Evolutionary conservation across 2,329 filamentous ascomycete genomes (phyloP), one percentile per base, ranked within the genome.

Genomic region (Cercospora beticola): DNA sequence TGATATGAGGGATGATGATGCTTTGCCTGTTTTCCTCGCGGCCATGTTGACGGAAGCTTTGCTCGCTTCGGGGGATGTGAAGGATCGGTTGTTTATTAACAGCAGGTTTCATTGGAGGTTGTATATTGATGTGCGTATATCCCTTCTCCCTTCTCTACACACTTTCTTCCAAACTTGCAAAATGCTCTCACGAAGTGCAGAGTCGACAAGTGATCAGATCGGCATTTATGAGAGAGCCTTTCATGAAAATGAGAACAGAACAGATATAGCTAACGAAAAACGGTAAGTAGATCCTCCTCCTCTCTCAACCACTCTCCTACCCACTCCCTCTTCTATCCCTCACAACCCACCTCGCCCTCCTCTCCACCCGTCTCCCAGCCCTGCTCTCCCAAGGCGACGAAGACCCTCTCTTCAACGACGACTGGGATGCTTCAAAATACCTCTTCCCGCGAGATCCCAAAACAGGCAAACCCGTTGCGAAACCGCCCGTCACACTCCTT

Each of bases 371-470:
- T 71, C 85, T 98, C 2, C 95, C 95, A 7, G 87, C 89, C 28
- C 85, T 97, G 62, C 92, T 92, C 78, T 97, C 94, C 1, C 92
- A 97, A 79, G 88, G 88, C 67, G 94, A 98, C 81, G 95, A 99
- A 82, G 95, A 99, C 75, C 95, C 95, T 12, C 89, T 97, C 78
- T 99, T 99, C 81, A 91, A 97, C 82, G 95, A 99, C 81, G 95
- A 99, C 82, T 99, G 95, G 95, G 92, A 91, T 72, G 91, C 91
- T 16, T 89, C 93, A 0, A 86, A 88, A 18, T 89, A 89, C 67
- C 83, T 99, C 31, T 99, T 96, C 82, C 86, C 89, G 1, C 64
- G 68, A 14, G 62, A 68, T 78, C 80, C 61, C 28, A 14, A 76
- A 74, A 36, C 73, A 18, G 70, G 73, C 4, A 67, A 70, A n/a